These are phyloP conservation scores for Cladobotryum mycophilum DNA, from an alignment of 2,329 filamentous ascomycete species.

Conservation along the genomic window DNA sequence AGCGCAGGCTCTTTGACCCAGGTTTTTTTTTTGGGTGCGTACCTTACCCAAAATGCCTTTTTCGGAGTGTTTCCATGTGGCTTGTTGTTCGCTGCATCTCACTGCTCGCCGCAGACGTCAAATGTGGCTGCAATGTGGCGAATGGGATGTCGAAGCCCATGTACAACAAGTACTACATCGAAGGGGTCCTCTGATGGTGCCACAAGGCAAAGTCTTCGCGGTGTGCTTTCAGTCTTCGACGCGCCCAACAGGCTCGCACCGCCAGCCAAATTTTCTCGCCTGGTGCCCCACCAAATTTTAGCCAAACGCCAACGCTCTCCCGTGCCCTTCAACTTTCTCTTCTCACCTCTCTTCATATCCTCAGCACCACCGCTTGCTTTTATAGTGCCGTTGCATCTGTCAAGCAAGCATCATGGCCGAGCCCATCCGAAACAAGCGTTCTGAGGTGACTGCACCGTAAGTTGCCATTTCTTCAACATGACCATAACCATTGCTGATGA, in stretches of 20 bases:
- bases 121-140: no score
- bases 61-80: no score
- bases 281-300: slow-evolving; percentile 36
- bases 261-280: slow-evolving; percentile 31
- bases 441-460: slow-evolving; percentile 54
- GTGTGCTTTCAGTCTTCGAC: not conserved
- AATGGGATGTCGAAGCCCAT: no score
- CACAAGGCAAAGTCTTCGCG: not conserved
- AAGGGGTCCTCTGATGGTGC: no score
- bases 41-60: no score
- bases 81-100: no score
- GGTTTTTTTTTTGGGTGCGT: no score
- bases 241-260: slow-evolving; percentile 26
- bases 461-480: slow-evolving; percentile 24
- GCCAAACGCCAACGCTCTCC: slow-evolving; percentile 29
- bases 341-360: slow-evolving; percentile 23
- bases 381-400: slow-evolving; percentile 19
- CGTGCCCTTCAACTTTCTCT: slow-evolving; percentile 27
- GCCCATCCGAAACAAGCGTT: slow-evolving; percentile 58
- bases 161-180: no score
- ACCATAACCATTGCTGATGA: slow-evolving; percentile 14
- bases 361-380: slow-evolving; percentile 17
- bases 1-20: no score
- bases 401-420: slow-evolving; percentile 48
- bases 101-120: no score